Evolutionary conservation across 129 eudicot genomes (phyloP).

Genomic region (Logfia minima): DNA sequence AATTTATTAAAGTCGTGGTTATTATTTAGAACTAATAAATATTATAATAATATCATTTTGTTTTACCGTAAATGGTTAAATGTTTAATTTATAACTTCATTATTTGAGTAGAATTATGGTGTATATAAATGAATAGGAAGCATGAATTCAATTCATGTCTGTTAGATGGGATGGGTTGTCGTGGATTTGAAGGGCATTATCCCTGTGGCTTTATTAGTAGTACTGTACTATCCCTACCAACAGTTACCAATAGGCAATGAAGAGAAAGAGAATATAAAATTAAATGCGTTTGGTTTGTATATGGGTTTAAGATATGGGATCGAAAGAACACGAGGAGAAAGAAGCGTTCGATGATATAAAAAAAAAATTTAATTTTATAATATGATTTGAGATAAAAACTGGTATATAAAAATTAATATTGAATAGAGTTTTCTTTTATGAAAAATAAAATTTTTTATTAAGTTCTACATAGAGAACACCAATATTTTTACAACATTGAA

Average conservation of each 20-base stretch:
- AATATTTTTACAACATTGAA: too few species aligned
- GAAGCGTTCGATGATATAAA: too few species aligned
- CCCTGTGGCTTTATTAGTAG: constrained; percentile 39
- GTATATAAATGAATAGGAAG: constrained; percentile 13
- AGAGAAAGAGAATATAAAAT: neutral
- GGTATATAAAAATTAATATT: too few species aligned
- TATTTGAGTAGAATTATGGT: constrained; percentile 12
- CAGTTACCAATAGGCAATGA: constrained; percentile 19
- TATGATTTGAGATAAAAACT: too few species aligned
- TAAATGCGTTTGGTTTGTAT: too few species aligned
- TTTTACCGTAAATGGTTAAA: neutral
- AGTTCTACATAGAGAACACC: too few species aligned
- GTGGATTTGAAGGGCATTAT: constrained; percentile 34
- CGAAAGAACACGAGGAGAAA: too few species aligned
- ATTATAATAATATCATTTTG: neutral
- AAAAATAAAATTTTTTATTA: too few species aligned
- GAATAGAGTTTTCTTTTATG: too few species aligned
- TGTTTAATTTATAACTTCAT: neutral
- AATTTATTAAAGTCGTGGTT: neutral
- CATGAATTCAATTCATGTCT: constrained; percentile 36
- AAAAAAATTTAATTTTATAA: too few species aligned
- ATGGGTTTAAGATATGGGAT: too few species aligned
- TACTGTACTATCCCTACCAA: constrained; percentile 32
- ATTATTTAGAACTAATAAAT: neutral
- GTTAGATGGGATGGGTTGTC: constrained; percentile 38